A percentile compares a stretch with the other conserved stretches of the same genome.
These are phyloP conservation scores for Fusarium begoniae DNA, from an alignment of 2,329 filamentous ascomycete species.

Conservation along the genomic window DNA sequence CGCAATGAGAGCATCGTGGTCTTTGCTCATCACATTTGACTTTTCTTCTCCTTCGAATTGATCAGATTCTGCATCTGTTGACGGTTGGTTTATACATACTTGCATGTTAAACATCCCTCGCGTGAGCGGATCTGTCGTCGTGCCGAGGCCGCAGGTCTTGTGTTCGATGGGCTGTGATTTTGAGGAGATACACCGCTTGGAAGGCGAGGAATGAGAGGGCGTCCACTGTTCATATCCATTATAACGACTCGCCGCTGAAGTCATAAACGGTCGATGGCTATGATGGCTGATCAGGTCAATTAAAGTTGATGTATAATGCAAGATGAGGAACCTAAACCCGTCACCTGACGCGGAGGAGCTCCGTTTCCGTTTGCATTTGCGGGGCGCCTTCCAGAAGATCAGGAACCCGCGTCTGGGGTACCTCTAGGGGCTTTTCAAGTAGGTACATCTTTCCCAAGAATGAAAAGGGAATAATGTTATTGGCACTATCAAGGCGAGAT, in stretches of 20 bases:
- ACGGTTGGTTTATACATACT: constrained; percentile 42
- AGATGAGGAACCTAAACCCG: background rate
- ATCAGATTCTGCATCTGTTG: background rate
- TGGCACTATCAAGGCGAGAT: fast-evolving
- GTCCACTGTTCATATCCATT: constrained; percentile 25
- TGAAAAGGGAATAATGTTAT: background rate
- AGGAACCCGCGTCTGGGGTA: background rate
- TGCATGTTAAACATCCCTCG: constrained; percentile 55
- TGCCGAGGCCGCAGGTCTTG: constrained; percentile 25
- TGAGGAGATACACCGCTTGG: constrained; percentile 18
- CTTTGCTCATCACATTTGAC: constrained; percentile 62
- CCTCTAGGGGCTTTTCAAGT: background rate
- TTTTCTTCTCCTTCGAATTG: constrained; percentile 53
- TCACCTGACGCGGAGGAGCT: constrained; percentile 26
- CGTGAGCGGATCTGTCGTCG: constrained; percentile 41
- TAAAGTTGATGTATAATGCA: constrained; percentile 7
- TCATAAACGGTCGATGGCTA: background rate
- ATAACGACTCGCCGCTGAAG: background rate
- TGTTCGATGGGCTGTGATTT: constrained; percentile 4
- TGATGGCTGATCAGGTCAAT: background rate
- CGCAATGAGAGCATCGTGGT: constrained; percentile 61
- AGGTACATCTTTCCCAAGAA: background rate
- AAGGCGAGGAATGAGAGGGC: constrained; percentile 33
- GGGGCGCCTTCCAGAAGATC: constrained; percentile 16
- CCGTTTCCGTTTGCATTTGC: constrained; percentile 24